phyloP scores from a whole-genome alignment of 352 stramenopile species.

The Thalassiosira allenii region DNA sequence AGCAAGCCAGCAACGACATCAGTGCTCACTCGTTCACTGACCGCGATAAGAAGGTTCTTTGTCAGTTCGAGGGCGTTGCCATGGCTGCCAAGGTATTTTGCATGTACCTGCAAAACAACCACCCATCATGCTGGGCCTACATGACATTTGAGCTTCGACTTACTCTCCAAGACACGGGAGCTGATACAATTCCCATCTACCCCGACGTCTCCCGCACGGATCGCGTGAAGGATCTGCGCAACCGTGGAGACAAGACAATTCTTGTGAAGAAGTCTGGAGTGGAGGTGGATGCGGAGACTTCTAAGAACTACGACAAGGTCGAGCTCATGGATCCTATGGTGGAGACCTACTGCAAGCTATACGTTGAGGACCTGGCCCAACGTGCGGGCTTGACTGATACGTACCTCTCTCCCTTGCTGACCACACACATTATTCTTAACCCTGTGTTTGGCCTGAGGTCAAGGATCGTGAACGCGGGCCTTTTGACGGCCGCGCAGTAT shows the following conservation, averaged over 20 bases:
- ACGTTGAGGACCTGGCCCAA: slow-evolving; percentile 22
- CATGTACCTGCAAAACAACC: slow-evolving; percentile 24
- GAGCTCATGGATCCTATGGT: slow-evolving; percentile 31
- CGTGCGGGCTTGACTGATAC: slow-evolving; percentile 7
- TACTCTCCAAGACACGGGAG: not conserved
- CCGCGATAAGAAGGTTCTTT: slow-evolving; percentile 33
- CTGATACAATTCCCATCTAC: slow-evolving; percentile 4
- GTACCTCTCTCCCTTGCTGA: slow-evolving; percentile 6
- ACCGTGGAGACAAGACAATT: slow-evolving; percentile 25
- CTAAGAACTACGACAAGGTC: slow-evolving; percentile 13
- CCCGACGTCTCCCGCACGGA: slow-evolving; percentile 27
- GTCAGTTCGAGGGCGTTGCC: slow-evolving; percentile 19
- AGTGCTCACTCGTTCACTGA: slow-evolving; percentile 10
- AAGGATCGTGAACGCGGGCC: slow-evolving; percentile 3
- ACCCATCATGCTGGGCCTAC: not conserved
- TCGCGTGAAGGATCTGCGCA: slow-evolving; percentile 9
- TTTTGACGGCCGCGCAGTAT: slow-evolving; percentile 17
- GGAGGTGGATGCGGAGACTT: not conserved
- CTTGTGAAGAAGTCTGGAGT: slow-evolving; percentile 11
- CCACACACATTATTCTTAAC: slow-evolving; percentile 6
- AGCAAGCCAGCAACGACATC: not conserved
- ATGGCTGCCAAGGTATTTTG: slow-evolving; percentile 4
- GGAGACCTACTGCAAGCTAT: slow-evolving; percentile 25
- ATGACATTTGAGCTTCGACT: not conserved
- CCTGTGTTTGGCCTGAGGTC: slow-evolving; percentile 19